Evolutionary conservation across 2,329 filamentous ascomycete genomes (phyloP), one percentile per base, ranked within the genome.

Genomic region (Colletotrichum sansevieriae): DNA sequence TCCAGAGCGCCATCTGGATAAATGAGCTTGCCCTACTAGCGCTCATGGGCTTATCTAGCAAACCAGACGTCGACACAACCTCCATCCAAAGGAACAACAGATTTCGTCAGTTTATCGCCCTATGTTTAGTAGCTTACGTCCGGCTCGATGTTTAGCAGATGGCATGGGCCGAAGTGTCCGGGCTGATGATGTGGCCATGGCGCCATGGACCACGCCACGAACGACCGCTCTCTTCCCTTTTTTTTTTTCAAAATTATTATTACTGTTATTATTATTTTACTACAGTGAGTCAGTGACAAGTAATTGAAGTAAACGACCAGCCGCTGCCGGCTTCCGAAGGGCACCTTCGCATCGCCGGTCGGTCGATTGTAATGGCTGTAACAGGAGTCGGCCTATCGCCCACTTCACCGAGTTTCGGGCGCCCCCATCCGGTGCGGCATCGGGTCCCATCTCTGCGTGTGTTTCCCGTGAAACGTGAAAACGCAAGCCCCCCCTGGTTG

Each of bases 141-240:
- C 62, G 55, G 47, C 20, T 49, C 12, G 1, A 39, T 18, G 13
- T 44, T 43, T 43, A 22, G 57, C 22, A 8, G 56, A 46, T 41
- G 54, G 55, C 44, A 20, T 46, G 18, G 47, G 8, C 66, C 66
- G 43, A 69, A 61, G 25, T 51, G 56, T 22, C 49, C 62, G 55
- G 29, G 63, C 43, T 57, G 59, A 65, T 69, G 66, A 61, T 60
- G 55, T 57, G 43, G 63, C 66, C 49, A 52, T 49, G 61, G 62
- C 62, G 55, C 55, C 49, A 61, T 61, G 62, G 37, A 51, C 20
- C 35, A 49, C 35, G 55, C 61, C 61, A 65, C 39, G 20, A 18
- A 22, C 22, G 46, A 65, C 43, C 54, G 10, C 20, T 22, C 15
- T 63, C 18, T 56, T 25, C 9, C 60, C 35, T 12, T n/a, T n/a